Percentiles rank a stretch among this genome's conserved stretches.
Evolutionary conservation across 495 filamentous ascomycete genomes (phyloP).

Genomic region (Aspergillus homomorphus): DNA sequence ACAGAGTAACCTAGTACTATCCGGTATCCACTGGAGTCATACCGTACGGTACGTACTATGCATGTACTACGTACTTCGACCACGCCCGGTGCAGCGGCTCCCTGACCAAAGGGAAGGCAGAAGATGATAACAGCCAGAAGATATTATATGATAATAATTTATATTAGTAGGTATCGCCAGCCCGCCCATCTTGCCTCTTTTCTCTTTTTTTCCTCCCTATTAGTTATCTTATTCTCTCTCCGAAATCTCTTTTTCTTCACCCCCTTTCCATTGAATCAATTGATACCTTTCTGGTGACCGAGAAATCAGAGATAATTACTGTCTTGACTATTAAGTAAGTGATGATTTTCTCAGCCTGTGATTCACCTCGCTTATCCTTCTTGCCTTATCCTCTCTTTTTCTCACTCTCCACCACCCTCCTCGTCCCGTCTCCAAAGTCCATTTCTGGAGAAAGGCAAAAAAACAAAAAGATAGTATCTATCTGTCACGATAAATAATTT

Average conservation of each 20-base stretch:
- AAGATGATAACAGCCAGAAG: conserved; percentile 16
- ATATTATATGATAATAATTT: conserved; percentile 22
- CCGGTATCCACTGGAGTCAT: conserved; percentile 14
- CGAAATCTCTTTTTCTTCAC: background rate
- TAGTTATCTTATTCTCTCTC: background rate
- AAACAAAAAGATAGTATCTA: background rate
- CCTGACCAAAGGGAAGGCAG: conserved; percentile 16
- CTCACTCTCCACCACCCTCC: background rate
- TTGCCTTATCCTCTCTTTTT: background rate
- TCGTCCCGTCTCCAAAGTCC: background rate
- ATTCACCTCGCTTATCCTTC: background rate
- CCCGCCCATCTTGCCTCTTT: conserved; percentile 15
- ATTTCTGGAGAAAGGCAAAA: background rate
- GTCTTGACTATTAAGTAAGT: background rate
- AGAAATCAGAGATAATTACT: background rate
- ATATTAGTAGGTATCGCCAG: conserved; percentile 30
- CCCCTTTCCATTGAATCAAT: background rate
- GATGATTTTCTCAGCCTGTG: background rate
- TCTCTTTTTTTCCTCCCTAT: conserved; percentile 5
- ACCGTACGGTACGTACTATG: conserved; percentile 21
- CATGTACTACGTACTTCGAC: conserved; percentile 16
- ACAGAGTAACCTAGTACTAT: background rate
- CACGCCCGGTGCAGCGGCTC: conserved; percentile 20
- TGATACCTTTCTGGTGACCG: background rate
- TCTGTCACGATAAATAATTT: conserved; percentile 11